Evolutionary conservation across 225 moss, liverwort and hornwort species (phyloP), one percentile per base, ranked within the genome.

Genomic region (Ulota crispa): DNA sequence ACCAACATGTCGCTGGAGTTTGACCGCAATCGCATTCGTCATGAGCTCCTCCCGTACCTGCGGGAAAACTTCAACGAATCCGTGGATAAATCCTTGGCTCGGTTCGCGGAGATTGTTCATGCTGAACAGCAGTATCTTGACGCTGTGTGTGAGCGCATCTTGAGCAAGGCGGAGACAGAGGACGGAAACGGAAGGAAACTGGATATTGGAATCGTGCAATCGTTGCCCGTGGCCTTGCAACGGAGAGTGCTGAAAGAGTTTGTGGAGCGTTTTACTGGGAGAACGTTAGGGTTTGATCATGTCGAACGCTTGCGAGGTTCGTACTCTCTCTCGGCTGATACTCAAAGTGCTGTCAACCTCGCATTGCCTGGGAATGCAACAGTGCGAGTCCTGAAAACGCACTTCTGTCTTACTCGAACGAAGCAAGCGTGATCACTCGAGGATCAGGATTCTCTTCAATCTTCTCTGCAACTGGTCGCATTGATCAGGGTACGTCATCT

Each of bases 11-110:
- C 83, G 18, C 82, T 99, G 4, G 90, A 91, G 42, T 92, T 95
- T 24, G 90, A 94, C 71, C 88, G 95, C 10, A 95, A 99, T 73
- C 91, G 95, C 36, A 93, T 95, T 62, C 95, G 92, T n/a, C 95
- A 92, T 64, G 81, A 95, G 82, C 89, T 95, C 60, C 89, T 99
- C 36, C 98, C 95, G 0, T 92, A 95, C 70, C 47, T 95, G 14
- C 88, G 95, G 37, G 87, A 82, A 20, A 86, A 94, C 78, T 95
- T 95, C 62, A 90, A 95, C 47, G 62, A 77, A 6, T 91, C 90
- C 8, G 87, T 95, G 59, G 95, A 95, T 73, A 99, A 93, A 79
- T 94, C 95, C 18, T 75, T 99, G 54, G 95, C 93, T 6, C 90
- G 95, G 13, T 95, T 90, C 80, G 94, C 95, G 28, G 98, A 99